These are phyloP conservation scores for Dryas integrifolia DNA, from an alignment of 331 rosid genomes.

Conservation along the genomic window DNA sequence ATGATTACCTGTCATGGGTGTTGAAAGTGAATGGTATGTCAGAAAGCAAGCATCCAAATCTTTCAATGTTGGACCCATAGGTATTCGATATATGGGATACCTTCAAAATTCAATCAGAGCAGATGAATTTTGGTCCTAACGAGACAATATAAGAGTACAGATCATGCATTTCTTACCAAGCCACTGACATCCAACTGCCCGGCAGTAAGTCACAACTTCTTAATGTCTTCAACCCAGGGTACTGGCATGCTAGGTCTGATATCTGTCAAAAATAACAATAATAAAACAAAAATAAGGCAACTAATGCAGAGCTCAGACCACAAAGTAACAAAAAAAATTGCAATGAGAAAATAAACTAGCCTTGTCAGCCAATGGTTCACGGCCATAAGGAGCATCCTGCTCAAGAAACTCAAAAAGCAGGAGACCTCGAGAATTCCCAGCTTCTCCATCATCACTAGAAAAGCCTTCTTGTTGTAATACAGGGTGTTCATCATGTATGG, in stretches of 20 bases:
- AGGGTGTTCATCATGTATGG: conserved; percentile 38
- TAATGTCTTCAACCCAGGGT: conserved; percentile 55
- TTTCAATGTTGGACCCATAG: conserved; percentile 73
- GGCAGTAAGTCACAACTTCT: conserved; percentile 73
- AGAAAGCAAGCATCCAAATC: conserved; percentile 80
- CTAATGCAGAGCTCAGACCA: conserved; percentile 17
- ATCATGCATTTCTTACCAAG: conserved; percentile 52
- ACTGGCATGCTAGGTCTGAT: conserved; percentile 51
- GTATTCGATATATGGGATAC: conserved; percentile 87
- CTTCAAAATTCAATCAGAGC: conserved; percentile 37
- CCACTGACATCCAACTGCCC: conserved; percentile 77
- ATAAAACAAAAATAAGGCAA: conserved; percentile 17
- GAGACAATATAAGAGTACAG: conserved; percentile 16
- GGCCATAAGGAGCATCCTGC: conserved; percentile 65
- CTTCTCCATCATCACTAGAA: conserved; percentile 66
- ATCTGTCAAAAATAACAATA: conserved; percentile 44
- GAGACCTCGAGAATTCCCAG: conserved; percentile 45
- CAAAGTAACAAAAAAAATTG: background rate
- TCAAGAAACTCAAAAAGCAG: conserved; percentile 65
- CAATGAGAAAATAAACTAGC: conserved; percentile 35
- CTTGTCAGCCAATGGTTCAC: conserved; percentile 75
- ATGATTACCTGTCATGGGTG: conserved; percentile 58
- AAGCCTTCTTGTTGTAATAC: conserved; percentile 45
- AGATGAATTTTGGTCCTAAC: conserved; percentile 21
- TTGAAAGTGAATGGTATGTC: conserved; percentile 70